Conservation (phyloP, 805 yeast genomes). For the Wickerhamiella galacta region DNA sequence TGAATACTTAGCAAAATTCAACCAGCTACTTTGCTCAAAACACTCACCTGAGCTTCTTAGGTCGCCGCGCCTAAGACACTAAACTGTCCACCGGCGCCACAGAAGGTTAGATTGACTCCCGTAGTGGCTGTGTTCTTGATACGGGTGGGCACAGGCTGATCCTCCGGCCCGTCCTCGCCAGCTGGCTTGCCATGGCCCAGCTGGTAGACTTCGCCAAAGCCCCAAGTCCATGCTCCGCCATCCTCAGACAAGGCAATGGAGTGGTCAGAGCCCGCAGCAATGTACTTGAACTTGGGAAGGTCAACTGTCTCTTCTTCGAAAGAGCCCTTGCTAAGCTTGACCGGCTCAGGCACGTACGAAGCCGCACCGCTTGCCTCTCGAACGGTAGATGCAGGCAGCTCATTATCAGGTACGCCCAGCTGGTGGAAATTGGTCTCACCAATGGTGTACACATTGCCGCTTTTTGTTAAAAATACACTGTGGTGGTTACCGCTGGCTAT, state of each 20-base stretch:
- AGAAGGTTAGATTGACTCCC: conserved; percentile 46
- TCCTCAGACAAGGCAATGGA: conserved; percentile 65
- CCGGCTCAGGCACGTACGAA: conserved; percentile 76
- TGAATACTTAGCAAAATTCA: no score
- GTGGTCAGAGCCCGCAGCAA: conserved; percentile 86
- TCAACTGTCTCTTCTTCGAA: conserved; percentile 16
- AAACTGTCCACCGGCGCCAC: conserved; percentile 96
- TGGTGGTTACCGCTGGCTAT: conserved; percentile 95
- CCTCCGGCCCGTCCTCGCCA: conserved; percentile 76
- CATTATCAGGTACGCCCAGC: conserved; percentile 54
- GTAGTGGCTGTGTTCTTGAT: conserved; percentile 89
- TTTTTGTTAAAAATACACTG: conserved; percentile 52
- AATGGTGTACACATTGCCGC: conserved; percentile 65
- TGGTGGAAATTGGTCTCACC: conserved; percentile 93
- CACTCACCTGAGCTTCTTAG: not conserved
- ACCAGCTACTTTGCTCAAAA: no score
- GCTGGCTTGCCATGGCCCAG: conserved; percentile 75
- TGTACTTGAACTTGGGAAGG: conserved; percentile 39
- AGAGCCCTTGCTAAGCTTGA: conserved; percentile 33
- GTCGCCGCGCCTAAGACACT: conserved; percentile 42
- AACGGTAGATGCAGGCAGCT: conserved; percentile 54
- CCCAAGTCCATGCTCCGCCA: conserved; percentile 90
- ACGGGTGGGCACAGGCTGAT: conserved; percentile 74
- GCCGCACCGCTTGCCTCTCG: conserved; percentile 65
- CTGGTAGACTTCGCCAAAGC: conserved; percentile 93